Evolutionary conservation across 345 rosid species (phyloP).

Genomic region (Eucalyptus regnans): DNA sequence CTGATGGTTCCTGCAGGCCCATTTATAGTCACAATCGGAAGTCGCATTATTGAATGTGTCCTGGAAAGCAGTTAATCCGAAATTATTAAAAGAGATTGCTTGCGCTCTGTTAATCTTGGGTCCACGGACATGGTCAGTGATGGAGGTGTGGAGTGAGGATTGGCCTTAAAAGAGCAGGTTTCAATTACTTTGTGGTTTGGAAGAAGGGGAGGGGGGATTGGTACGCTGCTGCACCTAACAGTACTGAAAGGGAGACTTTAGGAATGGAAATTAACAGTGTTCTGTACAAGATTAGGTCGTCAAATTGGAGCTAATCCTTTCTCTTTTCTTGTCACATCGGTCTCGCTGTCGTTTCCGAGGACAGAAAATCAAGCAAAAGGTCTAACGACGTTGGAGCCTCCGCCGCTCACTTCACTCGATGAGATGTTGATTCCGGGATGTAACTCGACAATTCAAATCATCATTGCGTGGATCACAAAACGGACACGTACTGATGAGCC

Average conservation of each 20-base stretch:
- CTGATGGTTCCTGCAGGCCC: neutral
- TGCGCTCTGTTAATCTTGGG: neutral
- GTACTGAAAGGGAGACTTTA: neutral
- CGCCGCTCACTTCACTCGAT: no score
- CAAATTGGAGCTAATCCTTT: neutral
- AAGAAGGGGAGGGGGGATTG: neutral
- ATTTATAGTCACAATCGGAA: neutral
- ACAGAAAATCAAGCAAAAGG: neutral
- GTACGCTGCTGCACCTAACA: slow-evolving; percentile 6
- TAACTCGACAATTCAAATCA: neutral
- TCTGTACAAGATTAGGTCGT: neutral
- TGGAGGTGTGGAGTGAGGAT: neutral
- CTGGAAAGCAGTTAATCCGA: neutral
- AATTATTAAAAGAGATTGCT: neutral
- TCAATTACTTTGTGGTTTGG: no score
- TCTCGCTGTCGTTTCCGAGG: neutral
- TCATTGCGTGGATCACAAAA: neutral
- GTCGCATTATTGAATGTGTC: neutral
- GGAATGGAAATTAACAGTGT: neutral
- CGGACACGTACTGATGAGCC: neutral
- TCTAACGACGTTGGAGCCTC: neutral
- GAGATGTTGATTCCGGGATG: neutral
- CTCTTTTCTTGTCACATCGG: neutral
- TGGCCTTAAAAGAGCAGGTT: neutral
- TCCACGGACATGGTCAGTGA: neutral